Base-by-base conservation (phyloP, 768 basidiomycete species). In the Calocera viscosa region DNA sequence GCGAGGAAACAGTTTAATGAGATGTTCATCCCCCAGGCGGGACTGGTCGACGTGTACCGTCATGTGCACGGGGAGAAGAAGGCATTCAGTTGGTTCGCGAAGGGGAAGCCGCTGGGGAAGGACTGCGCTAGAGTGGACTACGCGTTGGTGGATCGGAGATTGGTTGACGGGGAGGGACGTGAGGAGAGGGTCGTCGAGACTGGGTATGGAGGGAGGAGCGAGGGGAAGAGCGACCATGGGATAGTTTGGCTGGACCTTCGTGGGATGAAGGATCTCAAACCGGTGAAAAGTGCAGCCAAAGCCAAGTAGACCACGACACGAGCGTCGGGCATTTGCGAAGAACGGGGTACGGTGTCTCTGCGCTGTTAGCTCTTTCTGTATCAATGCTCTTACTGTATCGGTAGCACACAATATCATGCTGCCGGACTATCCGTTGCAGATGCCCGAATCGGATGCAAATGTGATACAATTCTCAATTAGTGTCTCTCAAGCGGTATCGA, bases 41-140 rank as follows among this genome's bases (percentile, higher is more conserved):
- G 63, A 12, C 49, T 71, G 38, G 67, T 71, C 14, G 70, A 71
- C 47, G 39, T 70, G 26, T 71, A 63, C 40, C 34, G 70, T 1
- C 30, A 66, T 33, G 35, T 68, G 28, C 69, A 71, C 53, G 67
- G 67, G 7, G 43, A 68, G 33, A 64, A 66, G 40, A 65, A 40
- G 33, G 65, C 64, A 16, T 71, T 70, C 40, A 69, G 69, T 47
- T 71, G 70, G 70, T 71, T 71, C 40, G 64, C 69, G n/a, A 40
- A 53, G 17, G 41, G 63, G 24, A 70, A 71, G 33, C 69, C 69
- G 8, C 32, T 68, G 63, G 67, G 70, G 1, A 49, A 17, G 11
- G 70, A 71, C 67, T 43, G 49, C 1, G 70, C 70, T 12, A 40
- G 70, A 35, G 70, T 71, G n/a, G 70, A 71, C 63, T 71, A 69